Evolutionary conservation across 208 protist species (phyloP).

Genomic region (Leishmania arabica): DNA sequence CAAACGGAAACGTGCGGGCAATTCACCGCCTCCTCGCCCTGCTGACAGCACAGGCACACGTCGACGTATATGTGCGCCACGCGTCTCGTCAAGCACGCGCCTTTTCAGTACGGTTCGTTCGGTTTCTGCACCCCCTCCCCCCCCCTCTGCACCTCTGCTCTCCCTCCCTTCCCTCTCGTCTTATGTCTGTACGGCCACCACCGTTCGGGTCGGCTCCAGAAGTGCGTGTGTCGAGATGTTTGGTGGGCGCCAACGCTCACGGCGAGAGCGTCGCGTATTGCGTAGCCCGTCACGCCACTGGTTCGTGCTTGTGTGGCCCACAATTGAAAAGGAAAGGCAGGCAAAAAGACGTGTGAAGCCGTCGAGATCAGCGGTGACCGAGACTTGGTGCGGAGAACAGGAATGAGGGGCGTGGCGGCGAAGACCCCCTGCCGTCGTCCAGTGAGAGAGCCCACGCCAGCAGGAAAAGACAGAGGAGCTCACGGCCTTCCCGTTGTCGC

Average conservation of each 20-base stretch:
- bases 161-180: neutral
- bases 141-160: neutral
- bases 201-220: neutral
- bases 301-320: neutral
- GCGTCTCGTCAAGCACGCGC: neutral
- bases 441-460: neutral
- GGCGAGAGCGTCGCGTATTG: neutral
- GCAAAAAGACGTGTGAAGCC: neutral
- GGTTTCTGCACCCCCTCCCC: no score
- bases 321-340: neutral
- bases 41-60: neutral
- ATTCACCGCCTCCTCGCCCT: neutral
- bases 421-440: neutral
- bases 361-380: neutral
- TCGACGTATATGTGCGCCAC: neutral
- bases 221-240: neutral
- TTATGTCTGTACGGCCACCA: neutral
- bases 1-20: neutral
- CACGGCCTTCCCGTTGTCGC: neutral
- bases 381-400: neutral
- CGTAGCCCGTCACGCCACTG: neutral
- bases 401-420: neutral
- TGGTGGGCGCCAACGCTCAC: neutral
- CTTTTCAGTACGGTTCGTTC: neutral
- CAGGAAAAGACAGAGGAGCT: neutral